Conservation (phyloP, 139 green algal species). For the Pycnococcus provasolii region DNA sequence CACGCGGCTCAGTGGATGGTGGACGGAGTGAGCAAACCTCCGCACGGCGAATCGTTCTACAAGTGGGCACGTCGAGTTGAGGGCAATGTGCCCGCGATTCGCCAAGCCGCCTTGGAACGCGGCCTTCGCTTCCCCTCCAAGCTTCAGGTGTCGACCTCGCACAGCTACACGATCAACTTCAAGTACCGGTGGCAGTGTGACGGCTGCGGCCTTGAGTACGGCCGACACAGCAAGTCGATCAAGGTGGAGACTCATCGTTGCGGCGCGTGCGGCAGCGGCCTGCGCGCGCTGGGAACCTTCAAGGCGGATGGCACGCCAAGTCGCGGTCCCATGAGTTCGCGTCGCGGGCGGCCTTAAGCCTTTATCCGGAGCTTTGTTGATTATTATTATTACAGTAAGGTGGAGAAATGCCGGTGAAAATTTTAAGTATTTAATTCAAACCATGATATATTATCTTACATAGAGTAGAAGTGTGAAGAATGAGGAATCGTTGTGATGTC, state of each 20-base stretch:
- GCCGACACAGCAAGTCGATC: conserved; percentile 33
- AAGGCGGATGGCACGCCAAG: conserved; percentile 17
- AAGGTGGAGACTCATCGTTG: conserved; percentile 24
- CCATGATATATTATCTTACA: no score
- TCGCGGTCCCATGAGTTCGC: no score
- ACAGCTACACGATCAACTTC: conserved; percentile 31
- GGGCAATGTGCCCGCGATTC: background rate
- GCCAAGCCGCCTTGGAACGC: no score
- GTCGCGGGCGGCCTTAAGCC: no score
- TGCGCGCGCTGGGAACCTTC: conserved; percentile 29
- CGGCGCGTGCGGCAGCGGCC: conserved; percentile 20
- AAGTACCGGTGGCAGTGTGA: conserved; percentile 24
- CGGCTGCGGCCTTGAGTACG: conserved; percentile 21
- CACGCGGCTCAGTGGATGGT: conserved; percentile 32
- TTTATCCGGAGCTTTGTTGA: no score
- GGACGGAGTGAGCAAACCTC: conserved; percentile 27
- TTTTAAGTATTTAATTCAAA: no score
- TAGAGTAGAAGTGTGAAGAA: no score
- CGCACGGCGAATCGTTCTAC: conserved; percentile 16
- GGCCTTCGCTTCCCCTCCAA: no score
- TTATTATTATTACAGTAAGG: no score
- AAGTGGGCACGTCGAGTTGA: conserved; percentile 2
- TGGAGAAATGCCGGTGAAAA: no score
- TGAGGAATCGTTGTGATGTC: no score
- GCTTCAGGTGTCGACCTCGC: conserved; percentile 21